These are phyloP conservation scores for Bacterosira constricta DNA, from an alignment of 108 stramenopile species.

Conservation along the genomic window DNA sequence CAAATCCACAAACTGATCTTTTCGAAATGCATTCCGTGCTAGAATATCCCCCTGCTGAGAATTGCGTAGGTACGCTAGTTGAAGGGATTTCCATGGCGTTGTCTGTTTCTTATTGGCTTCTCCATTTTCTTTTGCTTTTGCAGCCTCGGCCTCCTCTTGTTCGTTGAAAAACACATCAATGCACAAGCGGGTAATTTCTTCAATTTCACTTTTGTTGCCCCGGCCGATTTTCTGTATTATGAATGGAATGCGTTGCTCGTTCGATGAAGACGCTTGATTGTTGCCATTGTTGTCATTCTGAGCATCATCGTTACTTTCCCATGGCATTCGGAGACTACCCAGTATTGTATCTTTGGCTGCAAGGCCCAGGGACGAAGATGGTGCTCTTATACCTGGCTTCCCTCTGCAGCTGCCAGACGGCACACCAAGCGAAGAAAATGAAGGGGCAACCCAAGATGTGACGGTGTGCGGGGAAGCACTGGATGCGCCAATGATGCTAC, in stretches of 20 bases:
- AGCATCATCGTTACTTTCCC: neutral
- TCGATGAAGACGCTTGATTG: neutral
- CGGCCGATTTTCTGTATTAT: constrained; percentile 57
- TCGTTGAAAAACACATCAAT: constrained; percentile 82
- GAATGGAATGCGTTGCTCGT: constrained; percentile 38
- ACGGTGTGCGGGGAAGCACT: neutral
- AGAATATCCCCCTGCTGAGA: constrained; percentile 42
- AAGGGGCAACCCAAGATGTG: too few relatives aligned
- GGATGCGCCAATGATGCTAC: neutral
- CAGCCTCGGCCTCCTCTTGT: constrained; percentile 9
- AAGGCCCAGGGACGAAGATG: too few relatives aligned
- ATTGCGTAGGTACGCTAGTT: constrained; percentile 42
- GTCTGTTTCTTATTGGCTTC: neutral
- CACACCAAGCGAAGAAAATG: too few relatives aligned
- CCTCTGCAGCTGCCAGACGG: too few relatives aligned
- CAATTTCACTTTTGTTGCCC: constrained; percentile 38
- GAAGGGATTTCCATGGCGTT: constrained; percentile 36
- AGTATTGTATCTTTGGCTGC: neutral
- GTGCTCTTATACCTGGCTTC: too few relatives aligned
- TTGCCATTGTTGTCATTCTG: too few relatives aligned
- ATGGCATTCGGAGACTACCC: neutral
- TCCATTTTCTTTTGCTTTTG: neutral
- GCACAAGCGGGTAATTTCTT: constrained; percentile 59
- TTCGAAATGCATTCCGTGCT: constrained; percentile 41
- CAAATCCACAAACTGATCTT: constrained; percentile 49